These are phyloP conservation scores for Edaphochlamys debaryana DNA, from an alignment of 139 green algal genomes.

Conservation along the genomic window DNA sequence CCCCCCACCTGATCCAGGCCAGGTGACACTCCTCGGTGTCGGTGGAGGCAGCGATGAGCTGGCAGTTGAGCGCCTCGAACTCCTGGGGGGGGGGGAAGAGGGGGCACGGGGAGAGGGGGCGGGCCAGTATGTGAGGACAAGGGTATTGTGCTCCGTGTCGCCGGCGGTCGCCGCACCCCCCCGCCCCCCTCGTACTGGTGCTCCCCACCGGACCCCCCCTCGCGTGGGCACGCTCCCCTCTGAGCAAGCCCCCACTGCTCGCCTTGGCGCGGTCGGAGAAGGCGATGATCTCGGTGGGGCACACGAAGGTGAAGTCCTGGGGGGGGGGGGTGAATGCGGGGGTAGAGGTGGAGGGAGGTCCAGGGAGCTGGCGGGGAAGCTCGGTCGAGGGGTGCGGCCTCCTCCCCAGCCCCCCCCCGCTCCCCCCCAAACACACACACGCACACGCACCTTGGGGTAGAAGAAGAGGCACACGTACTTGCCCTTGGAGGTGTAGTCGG, in stretches of 20 bases:
- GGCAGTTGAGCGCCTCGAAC: constrained; percentile 81
- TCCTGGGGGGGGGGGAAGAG: constrained; percentile 55
- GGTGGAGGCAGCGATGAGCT: constrained; percentile 81
- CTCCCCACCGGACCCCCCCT: no score
- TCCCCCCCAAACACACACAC: no score
- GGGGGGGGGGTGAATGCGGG: background rate
- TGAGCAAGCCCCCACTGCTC: no score
- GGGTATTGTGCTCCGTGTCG: no score
- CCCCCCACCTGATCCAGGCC: constrained; percentile 80
- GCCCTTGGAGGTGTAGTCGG: constrained; percentile 16
- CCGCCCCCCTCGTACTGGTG: no score
- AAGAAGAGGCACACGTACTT: constrained; percentile 71
- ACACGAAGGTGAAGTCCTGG: constrained; percentile 80
- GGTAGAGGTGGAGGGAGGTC: background rate
- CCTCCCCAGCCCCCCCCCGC: no score
- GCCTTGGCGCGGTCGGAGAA: constrained; percentile 82
- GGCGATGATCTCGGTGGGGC: constrained; percentile 89
- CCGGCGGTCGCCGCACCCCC: no score
- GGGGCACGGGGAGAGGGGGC: no score
- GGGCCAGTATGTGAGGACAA: no score
- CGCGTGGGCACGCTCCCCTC: no score
- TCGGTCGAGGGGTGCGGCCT: background rate
- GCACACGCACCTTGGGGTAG: constrained; percentile 63
- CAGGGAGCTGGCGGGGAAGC: background rate
- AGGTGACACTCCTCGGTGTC: constrained; percentile 88